Evolutionary conservation across 768 basidiomycete species (phyloP), one percentile per base, ranked within the genome.

Genomic region (Guyanaporus albipodus): DNA sequence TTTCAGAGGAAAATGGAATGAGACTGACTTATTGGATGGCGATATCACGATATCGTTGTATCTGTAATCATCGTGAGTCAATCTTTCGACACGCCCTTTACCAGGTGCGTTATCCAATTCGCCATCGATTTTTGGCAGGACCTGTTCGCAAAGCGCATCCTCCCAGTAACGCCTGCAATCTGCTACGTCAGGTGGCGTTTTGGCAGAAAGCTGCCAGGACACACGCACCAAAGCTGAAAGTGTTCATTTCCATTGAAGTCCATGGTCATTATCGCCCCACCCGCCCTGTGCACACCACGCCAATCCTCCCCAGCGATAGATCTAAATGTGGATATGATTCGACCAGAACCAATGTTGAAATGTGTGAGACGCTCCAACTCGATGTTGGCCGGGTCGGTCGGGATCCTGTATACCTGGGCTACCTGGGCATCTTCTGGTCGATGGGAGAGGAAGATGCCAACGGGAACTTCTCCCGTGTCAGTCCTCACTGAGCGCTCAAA

Each of bases 121-220:
- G 12, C 62, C 58, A 26, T 69, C 64, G 24, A 73, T 63, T n/a
- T 43, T 57, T 14, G 68, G 70, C 22, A 73, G 41, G 17, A 50
- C 50, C 7, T 45, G 51, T 8, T 60, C 50, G 15, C 56, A 57
- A 28, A 59, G 45, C 14, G 49, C 28, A 26, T 74, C 67, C 39
- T 73, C 72, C 73, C 73, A 74, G 53, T 72, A 70, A 26, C 73
- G 72, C 69, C 69, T 70, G 17, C 18, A 38, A 41, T 15, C 17
- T 12, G 21, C 14, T 17, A 43, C 5, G 9, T 46, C 23, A 51
- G 37, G n/a, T n/a, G n/a, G n/a, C n/a, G n/a, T n/a, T n/a, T n/a
- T n/a, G n/a, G n/a, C n/a, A 29, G 19, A 18, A 22, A 33, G 4
- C 11, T n/a, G 18, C 14, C 21, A 26, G 14, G 15, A n/a, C 8